Base-by-base conservation (phyloP, 352 stramenopile genomes). In the Pythium scleroteichum region DNA sequence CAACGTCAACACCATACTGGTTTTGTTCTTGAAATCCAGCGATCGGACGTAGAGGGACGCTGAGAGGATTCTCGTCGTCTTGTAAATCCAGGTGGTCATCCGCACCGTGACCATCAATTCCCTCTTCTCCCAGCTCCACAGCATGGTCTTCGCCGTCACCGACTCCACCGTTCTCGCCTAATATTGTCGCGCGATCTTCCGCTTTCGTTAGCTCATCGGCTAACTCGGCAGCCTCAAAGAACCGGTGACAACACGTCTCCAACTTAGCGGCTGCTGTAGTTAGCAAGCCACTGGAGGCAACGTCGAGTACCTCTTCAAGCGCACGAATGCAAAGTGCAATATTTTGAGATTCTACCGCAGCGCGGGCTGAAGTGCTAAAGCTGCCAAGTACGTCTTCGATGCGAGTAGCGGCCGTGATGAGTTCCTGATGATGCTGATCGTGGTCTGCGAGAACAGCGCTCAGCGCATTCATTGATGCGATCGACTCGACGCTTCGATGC, bases 161-260 rank as follows among this genome's bases (percentile, higher is more conserved):
- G 8, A 29, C 19, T 6, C 53, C 33, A 12, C 55, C 45, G 32
- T 54, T 68, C 3, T 19, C 40, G 4, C 54, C 51, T 10, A 55
- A 48, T 2, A 27, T 35, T 17, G 55, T 29, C 0, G 32, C 46
- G 29, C 50, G 44, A 13, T 62, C 51, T 24, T 61, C 48, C 17
- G 64, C 46, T 5, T 68, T 75, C 35, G 79, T 87, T 5, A 87
- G 53, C 17, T 76, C 75, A 62, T 87, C 69, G 16, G 78, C 78
- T 73, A 92, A 73, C 46, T 83, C 67, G 2, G 76, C 87, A 26
- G 78, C 82, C 48, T 89, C 73, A 42, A 90, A 90, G 64, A 92
- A 92, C 17, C 80, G 50, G 22, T 75, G 73, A 16, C 87, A 71
- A 24, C 79, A 87, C 33, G 54, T 45, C 14, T 73, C 63, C n/a